phyloP scores from a whole-genome alignment of 495 filamentous ascomycete species.

The Podospora conica region DNA sequence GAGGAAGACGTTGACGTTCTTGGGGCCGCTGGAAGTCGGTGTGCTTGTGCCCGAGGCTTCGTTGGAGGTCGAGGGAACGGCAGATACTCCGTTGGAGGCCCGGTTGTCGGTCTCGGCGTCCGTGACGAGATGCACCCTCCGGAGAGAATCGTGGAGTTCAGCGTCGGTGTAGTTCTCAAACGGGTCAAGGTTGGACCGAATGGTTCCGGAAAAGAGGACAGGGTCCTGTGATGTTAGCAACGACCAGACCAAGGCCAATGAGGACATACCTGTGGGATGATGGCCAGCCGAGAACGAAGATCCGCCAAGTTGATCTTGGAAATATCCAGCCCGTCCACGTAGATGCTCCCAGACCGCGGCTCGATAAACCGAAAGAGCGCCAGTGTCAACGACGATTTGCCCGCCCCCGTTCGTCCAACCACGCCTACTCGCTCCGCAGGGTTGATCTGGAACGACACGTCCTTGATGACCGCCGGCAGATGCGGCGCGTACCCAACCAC shows the following conservation, averaged over 20 bases:
- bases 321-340: slow-evolving; percentile 53
- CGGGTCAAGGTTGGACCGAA: slow-evolving; percentile 42
- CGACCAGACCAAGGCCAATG: not conserved
- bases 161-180: slow-evolving; percentile 46
- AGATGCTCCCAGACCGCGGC: slow-evolving; percentile 26
- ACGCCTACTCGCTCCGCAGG: slow-evolving; percentile 35
- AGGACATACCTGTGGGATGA: slow-evolving; percentile 56
- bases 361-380: slow-evolving; percentile 39
- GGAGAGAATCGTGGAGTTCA: slow-evolving; percentile 10
- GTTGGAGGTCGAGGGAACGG: not conserved
- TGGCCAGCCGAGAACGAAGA: slow-evolving; percentile 61
- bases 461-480: slow-evolving; percentile 26
- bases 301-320: slow-evolving; percentile 60
- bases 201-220: slow-evolving; percentile 36
- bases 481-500: slow-evolving; percentile 21
- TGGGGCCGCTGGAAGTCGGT: not conserved
- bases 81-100: not conserved
- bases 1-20: slow-evolving; percentile 5
- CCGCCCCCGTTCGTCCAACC: slow-evolving; percentile 44
- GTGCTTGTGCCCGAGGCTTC: not conserved
- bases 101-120: not conserved
- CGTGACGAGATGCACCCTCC: slow-evolving; percentile 2
- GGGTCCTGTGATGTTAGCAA: slow-evolving; percentile 22
- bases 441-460: slow-evolving; percentile 30
- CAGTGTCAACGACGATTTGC: slow-evolving; percentile 33